Evolutionary conservation across 1,284 basidiomycete species (phyloP).

Genomic region (Abortiporus biennis): DNA sequence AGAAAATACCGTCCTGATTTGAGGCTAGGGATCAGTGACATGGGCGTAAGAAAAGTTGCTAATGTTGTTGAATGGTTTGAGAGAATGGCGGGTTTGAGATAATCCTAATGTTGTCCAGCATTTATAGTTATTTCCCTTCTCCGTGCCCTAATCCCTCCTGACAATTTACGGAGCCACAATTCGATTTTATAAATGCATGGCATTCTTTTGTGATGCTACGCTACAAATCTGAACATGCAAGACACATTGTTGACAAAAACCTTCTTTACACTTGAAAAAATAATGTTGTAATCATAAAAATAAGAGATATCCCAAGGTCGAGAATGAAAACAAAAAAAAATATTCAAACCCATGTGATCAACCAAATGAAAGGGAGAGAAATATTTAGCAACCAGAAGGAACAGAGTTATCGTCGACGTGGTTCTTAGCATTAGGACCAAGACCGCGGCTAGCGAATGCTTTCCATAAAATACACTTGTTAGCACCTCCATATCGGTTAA

Average conservation of each 20-base stretch:
- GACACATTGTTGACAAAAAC: too few relatives aligned
- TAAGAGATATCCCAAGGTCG: too few relatives aligned
- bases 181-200: too few relatives aligned
- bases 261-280: too few relatives aligned
- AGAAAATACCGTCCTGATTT: slow-evolving; percentile 61
- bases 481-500: slow-evolving; percentile 27
- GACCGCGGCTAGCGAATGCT: slow-evolving; percentile 31
- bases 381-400: slow-evolving; percentile 7
- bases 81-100: slow-evolving; percentile 48
- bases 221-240: too few relatives aligned
- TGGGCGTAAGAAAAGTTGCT: slow-evolving; percentile 59
- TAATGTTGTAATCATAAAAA: too few relatives aligned
- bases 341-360: neutral
- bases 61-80: slow-evolving; percentile 68
- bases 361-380: too few relatives aligned
- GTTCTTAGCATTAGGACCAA: slow-evolving; percentile 25
- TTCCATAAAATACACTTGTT: slow-evolving; percentile 29
- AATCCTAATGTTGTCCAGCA: too few relatives aligned
- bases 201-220: too few relatives aligned
- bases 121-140: too few relatives aligned
- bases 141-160: too few relatives aligned
- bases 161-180: too few relatives aligned
- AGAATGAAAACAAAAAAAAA: neutral
- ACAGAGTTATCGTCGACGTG: slow-evolving; percentile 15
- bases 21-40: slow-evolving; percentile 60